A percentile compares a stretch with the other conserved stretches of the same genome.
Conservation (phyloP, 495 filamentous ascomycete genomes). For the Annulohypoxylon nitens region DNA sequence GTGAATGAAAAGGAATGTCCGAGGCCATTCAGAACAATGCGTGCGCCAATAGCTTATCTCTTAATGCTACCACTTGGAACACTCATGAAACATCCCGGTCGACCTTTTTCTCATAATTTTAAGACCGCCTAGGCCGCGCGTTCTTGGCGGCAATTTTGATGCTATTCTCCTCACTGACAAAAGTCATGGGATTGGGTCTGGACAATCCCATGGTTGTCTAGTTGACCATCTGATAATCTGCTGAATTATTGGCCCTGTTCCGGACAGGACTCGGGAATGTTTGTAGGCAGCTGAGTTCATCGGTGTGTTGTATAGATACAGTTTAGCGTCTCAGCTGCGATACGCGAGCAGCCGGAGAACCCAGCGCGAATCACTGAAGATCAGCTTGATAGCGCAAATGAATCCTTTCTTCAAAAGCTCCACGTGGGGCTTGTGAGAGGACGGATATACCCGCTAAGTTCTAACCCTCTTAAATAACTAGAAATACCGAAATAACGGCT, state of each 20-base stretch:
- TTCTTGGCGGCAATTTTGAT: constrained; percentile 21
- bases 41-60: constrained; percentile 17
- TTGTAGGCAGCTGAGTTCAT: constrained; percentile 11
- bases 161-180: not conserved
- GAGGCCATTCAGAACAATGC: constrained; percentile 26
- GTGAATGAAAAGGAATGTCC: not conserved
- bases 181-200: not conserved
- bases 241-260: not conserved
- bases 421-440: constrained; percentile 16
- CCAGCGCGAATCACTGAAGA: constrained; percentile 36
- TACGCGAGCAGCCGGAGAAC: constrained; percentile 37
- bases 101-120: not conserved
- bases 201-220: constrained; percentile 15
- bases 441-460: constrained; percentile 34
- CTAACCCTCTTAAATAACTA: constrained; percentile 1
- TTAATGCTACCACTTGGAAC: constrained; percentile 43
- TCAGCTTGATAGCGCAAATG: constrained; percentile 22
- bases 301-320: constrained; percentile 14
- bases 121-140: not conserved
- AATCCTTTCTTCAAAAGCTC: constrained; percentile 19
- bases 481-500: constrained; percentile 6
- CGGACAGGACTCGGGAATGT: not conserved
- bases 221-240: constrained; percentile 1
- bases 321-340: constrained; percentile 37
- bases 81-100: constrained; percentile 40